Percentiles rank a stretch among this genome's conserved stretches.
Evolutionary conservation across 2,329 filamentous ascomycete species (phyloP).

Genomic region (Chrysosporium keratinophilum): DNA sequence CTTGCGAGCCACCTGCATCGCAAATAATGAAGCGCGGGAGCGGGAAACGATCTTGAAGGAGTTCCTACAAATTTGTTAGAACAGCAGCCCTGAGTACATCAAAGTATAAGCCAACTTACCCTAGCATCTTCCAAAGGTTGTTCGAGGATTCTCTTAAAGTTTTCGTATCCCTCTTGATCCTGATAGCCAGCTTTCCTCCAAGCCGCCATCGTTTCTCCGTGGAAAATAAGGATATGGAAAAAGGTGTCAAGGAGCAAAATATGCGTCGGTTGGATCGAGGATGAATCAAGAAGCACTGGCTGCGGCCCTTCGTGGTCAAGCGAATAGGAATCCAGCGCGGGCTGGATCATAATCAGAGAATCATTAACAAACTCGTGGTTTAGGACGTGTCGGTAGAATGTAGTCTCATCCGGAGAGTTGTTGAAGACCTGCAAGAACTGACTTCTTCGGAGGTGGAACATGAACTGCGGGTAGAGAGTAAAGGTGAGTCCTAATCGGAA

Average conservation of each 20-base stretch:
- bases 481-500: conserved; percentile 99
- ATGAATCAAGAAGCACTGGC: conserved; percentile 90
- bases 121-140: conserved; percentile 94
- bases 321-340: conserved; percentile 91
- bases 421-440: conserved; percentile 99
- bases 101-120: conserved; percentile 43
- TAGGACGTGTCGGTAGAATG: conserved; percentile 94
- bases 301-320: conserved; percentile 89
- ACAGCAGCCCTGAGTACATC: background rate
- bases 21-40: conserved; percentile 96
- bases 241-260: conserved; percentile 94
- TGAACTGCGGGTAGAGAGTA: conserved; percentile 96
- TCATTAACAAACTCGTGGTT: conserved; percentile 97
- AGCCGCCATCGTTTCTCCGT: conserved; percentile 93
- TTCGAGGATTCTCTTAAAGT: conserved; percentile 78
- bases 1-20: conserved; percentile 95
- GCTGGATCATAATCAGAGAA: conserved; percentile 97
- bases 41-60: conserved; percentile 96
- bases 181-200: conserved; percentile 98
- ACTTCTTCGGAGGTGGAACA: conserved; percentile 95
- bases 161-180: conserved; percentile 95
- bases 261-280: conserved; percentile 88
- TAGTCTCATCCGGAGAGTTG: conserved; percentile 96
- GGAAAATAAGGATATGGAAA: conserved; percentile 99
- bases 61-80: conserved; percentile 50